These are phyloP conservation scores for Ophiostoma sp. DNA, from an alignment of 2,329 filamentous ascomycete species.

Conservation along the genomic window DNA sequence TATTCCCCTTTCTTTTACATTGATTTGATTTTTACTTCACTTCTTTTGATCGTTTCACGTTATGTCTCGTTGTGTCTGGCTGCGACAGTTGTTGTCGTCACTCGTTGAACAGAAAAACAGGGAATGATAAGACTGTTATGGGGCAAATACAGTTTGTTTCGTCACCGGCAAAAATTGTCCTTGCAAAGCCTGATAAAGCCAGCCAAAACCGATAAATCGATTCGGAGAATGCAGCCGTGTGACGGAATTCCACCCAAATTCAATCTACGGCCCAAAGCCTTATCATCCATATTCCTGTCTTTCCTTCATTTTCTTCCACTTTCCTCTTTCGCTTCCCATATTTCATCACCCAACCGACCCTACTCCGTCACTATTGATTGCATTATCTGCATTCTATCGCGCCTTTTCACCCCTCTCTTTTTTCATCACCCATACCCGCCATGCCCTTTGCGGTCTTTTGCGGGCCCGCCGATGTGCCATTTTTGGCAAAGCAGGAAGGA, in stretches of 20 bases:
- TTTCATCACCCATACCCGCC: slow-evolving; percentile 17
- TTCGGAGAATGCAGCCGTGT: background rate
- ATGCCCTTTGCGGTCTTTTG: slow-evolving; percentile 25
- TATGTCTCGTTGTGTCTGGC: background rate
- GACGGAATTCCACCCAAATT: slow-evolving; percentile 10
- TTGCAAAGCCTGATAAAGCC: background rate
- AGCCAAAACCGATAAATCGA: background rate
- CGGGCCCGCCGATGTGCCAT: slow-evolving; percentile 16
- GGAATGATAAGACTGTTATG: background rate
- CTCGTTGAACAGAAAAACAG: slow-evolving; percentile 4
- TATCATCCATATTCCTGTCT: background rate
- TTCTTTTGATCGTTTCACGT: background rate
- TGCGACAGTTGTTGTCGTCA: background rate
- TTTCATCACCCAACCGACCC: background rate
- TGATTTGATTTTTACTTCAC: background rate
- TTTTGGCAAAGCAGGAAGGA: slow-evolving; percentile 4
- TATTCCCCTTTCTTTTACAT: background rate
- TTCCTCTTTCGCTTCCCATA: background rate
- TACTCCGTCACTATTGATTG: background rate
- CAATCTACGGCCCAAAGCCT: slow-evolving; percentile 13
- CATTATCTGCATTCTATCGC: background rate
- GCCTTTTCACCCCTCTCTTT: background rate
- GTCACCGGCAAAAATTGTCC: background rate
- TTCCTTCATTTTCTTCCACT: background rate
- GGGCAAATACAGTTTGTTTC: background rate